Evolutionary conservation across 2,329 filamentous ascomycete genomes (phyloP).

Genomic region (Beauveria sp.): DNA sequence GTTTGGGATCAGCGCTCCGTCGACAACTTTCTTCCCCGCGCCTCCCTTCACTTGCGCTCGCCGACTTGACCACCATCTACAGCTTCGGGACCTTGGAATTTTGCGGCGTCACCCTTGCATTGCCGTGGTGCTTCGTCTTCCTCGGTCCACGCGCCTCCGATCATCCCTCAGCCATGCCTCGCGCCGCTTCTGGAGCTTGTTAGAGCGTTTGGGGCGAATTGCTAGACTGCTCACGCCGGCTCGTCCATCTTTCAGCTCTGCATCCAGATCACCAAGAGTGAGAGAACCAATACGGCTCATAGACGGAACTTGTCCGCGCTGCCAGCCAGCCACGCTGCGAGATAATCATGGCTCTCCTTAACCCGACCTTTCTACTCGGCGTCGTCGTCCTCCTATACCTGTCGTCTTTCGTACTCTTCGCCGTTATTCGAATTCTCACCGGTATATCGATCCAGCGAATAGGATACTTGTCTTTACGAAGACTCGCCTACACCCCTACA

Average conservation of each 20-base stretch:
- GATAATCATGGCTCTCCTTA: conserved; percentile 52
- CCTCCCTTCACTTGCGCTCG: not conserved
- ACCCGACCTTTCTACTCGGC: conserved; percentile 78
- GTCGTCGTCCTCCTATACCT: conserved; percentile 81
- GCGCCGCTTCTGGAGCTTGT: not conserved
- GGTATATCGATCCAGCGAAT: conserved; percentile 93
- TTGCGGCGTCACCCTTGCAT: too few species aligned
- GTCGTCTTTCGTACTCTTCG: conserved; percentile 86
- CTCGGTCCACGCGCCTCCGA: not conserved
- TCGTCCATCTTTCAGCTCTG: not conserved
- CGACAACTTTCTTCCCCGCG: not conserved
- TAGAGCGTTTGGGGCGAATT: conserved; percentile 1
- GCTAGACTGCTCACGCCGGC: not conserved
- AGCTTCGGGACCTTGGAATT: not conserved
- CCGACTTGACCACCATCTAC: not conserved
- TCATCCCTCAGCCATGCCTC: not conserved
- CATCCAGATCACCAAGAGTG: too few species aligned
- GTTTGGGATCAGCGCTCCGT: conserved; percentile 5
- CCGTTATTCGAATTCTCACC: conserved; percentile 83
- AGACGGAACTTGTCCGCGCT: not conserved
- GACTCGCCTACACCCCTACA: conserved; percentile 80
- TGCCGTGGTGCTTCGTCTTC: not conserved
- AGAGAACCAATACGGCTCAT: not conserved
- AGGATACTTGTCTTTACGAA: conserved; percentile 84
- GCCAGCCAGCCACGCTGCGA: not conserved